Base-by-base conservation (phyloP, 2,329 filamentous ascomycete genomes). In the Aspergillus terreus region DNA sequence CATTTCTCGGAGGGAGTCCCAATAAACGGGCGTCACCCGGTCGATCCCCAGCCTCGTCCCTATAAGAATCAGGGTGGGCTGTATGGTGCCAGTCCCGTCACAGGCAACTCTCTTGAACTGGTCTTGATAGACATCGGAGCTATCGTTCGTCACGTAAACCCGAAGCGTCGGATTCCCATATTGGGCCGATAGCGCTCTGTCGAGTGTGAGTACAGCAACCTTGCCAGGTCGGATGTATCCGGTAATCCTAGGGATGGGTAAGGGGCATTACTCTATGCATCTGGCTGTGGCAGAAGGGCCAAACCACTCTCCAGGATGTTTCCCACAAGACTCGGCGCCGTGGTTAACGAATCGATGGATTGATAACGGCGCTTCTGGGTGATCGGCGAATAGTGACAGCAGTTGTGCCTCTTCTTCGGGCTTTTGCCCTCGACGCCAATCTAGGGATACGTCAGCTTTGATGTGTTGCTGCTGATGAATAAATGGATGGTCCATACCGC, bases 221-320 rank as follows among this genome's bases (percentile, higher is more conserved):
- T 15, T 3, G 11, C 17, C n/a, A 21, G 14, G n/a, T 23, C 10
- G 21, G 3, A 19, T 50, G 12, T 25, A 21, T 14, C 6, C 30
- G 4, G 30, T 3, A 2, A 42, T 30, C 9, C 6, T 17, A 21
- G 9, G 6, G n/a, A 19, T 21, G 43, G 32, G 32, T 3, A 43
- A 73, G 23, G 23, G 23, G 23, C 87, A 30, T 69, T 76, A 95
- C 91, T 94, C 87, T 59, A 99, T 96, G 70, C 94, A 97, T 51
- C 87, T 84, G 44, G 94, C 92, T 9, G 94, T 95, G 6, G 94
- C 94, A 15, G 91, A 96, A n/a, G 94, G 94, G 0, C 94, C 94
- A 72, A 99, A 99, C 94, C 94, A 99, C 72, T 97, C 90, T 35
- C 94, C 94, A 0, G 94, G 94, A 64, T 95, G 89, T 71, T 96